Evolutionary conservation across 805 yeast genomes (phyloP).

Genomic region (Ogataea trehaloabstinens): DNA sequence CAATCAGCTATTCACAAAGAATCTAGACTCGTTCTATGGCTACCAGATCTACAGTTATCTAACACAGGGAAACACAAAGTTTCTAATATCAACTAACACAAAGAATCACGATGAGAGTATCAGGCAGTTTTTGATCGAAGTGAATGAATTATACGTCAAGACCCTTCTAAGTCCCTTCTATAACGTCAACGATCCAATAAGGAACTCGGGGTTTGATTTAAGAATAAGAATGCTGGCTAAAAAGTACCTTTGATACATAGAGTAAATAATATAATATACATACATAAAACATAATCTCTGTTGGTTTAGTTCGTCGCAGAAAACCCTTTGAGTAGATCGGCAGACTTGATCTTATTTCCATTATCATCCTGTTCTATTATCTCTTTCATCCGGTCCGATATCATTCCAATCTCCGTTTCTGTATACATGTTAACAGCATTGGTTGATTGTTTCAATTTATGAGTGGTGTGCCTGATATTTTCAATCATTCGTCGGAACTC

Average conservation of each 20-base stretch:
- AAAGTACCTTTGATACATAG: slow-evolving; percentile 57
- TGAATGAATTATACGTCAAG: slow-evolving; percentile 86
- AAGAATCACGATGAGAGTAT: slow-evolving; percentile 65
- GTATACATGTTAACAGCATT: slow-evolving; percentile 20
- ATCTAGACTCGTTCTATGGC: slow-evolving; percentile 84
- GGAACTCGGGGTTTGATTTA: slow-evolving; percentile 71
- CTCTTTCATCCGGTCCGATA: slow-evolving; percentile 20
- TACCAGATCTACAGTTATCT: slow-evolving; percentile 78
- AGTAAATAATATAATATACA: slow-evolving; percentile 14
- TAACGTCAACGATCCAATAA: slow-evolving; percentile 68
- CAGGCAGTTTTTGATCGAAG: slow-evolving; percentile 78
- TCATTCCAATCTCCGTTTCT: slow-evolving; percentile 18
- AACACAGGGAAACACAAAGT: slow-evolving; percentile 84
- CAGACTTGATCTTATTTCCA: slow-evolving; percentile 29
- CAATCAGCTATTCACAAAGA: slow-evolving; percentile 64
- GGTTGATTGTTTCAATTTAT: slow-evolving; percentile 25
- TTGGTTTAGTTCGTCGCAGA: slow-evolving; percentile 15
- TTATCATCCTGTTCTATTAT: slow-evolving; percentile 18
- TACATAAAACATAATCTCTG: slow-evolving; percentile 1
- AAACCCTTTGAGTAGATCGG: slow-evolving; percentile 35
- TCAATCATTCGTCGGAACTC: slow-evolving; percentile 31
- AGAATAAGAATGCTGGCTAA: slow-evolving; percentile 69
- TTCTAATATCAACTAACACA: slow-evolving; percentile 66
- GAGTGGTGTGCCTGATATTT: slow-evolving; percentile 32
- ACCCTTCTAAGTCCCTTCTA: slow-evolving; percentile 86